Conservation (phyloP, 345 rosid species). For the Eucalyptus caleyi region DNA sequence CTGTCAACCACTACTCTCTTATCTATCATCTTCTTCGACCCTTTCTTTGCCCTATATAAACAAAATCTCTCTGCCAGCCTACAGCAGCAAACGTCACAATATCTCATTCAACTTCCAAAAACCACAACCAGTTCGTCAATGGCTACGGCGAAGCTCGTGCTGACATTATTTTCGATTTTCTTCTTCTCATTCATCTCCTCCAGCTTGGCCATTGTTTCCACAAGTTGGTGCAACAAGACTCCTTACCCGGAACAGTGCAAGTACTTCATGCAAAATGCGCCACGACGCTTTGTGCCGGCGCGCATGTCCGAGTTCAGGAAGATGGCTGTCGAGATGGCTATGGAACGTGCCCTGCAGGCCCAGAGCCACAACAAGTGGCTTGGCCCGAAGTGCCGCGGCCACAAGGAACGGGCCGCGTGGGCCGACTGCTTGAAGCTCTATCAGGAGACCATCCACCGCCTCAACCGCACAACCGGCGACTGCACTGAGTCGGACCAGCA, state of each 20-base stretch:
- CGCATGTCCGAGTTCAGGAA: slow-evolving; percentile 37
- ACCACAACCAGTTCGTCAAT: neutral
- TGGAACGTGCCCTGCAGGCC: slow-evolving; percentile 29
- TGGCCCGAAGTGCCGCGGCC: slow-evolving; percentile 6
- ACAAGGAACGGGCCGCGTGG: slow-evolving; percentile 31
- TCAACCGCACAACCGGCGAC: slow-evolving; percentile 43
- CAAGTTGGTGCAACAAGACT: slow-evolving; percentile 58
- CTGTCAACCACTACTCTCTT: neutral
- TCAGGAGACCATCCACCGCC: slow-evolving; percentile 34
- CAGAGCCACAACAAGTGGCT: slow-evolving; percentile 7
- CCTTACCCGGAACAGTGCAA: slow-evolving; percentile 72
- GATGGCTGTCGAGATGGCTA: slow-evolving; percentile 33
- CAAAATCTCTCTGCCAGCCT: neutral
- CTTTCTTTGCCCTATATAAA: neutral
- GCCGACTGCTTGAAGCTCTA: slow-evolving; percentile 60
- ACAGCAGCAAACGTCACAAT: neutral
- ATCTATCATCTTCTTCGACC: neutral
- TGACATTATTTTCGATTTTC: neutral
- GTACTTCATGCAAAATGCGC: slow-evolving; percentile 17
- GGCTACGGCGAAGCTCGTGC: neutral
- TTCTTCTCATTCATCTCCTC: neutral
- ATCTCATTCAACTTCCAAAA: neutral
- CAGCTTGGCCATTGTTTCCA: neutral
- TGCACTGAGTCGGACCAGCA: slow-evolving; percentile 59
- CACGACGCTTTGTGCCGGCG: neutral